Conservation (phyloP, 441 rosid species). For the Syzygium malaccense region DNA sequence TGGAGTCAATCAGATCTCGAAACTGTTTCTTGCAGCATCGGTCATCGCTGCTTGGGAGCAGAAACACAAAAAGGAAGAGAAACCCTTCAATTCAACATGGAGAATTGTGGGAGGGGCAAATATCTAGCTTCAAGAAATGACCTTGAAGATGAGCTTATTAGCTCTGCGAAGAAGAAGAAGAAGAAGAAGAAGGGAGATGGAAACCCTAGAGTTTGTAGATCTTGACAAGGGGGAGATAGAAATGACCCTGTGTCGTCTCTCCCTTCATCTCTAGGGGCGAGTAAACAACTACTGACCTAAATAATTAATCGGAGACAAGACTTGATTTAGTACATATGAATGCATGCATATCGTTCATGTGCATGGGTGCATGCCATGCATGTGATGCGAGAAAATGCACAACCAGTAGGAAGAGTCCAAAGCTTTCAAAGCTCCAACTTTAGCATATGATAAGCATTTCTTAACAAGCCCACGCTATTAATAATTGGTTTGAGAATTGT, state of each 20-base stretch:
- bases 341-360: neutral
- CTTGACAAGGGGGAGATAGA: constrained; percentile 38
- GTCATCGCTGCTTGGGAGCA: neutral
- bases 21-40: neutral
- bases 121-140: neutral
- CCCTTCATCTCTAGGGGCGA: constrained; percentile 19
- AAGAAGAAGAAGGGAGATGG: constrained; percentile 19
- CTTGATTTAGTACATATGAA: neutral
- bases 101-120: neutral
- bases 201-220: constrained; percentile 58
- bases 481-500: neutral
- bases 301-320: constrained; percentile 19
- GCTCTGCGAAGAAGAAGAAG: neutral
- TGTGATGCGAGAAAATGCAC: neutral
- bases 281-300: constrained; percentile 50
- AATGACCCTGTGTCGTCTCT: constrained; percentile 16
- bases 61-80: neutral
- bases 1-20: neutral
- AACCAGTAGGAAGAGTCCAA: neutral
- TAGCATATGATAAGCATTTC: neutral
- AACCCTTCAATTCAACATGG: neutral
- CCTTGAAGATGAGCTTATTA: neutral
- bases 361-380: neutral
- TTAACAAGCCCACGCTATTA: neutral
- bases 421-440: neutral